Conservation (phyloP, 208 protist genomes). For the Trypanosoma grayi region DNA sequence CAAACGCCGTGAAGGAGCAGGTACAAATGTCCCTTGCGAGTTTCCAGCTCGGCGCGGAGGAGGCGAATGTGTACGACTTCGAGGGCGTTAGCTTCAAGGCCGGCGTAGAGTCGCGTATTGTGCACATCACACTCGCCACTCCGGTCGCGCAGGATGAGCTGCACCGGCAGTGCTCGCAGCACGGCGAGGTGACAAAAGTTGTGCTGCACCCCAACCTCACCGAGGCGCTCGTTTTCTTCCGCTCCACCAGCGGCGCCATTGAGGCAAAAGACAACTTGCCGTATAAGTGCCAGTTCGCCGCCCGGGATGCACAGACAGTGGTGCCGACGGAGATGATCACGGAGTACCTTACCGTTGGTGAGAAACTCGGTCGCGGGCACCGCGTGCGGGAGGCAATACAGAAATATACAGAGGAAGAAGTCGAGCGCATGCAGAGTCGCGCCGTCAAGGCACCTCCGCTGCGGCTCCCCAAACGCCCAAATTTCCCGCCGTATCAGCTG, state of each 20-base stretch:
- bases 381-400: constrained; percentile 63
- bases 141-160: constrained; percentile 68
- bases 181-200: constrained; percentile 71
- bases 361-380: constrained; percentile 85
- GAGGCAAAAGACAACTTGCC: constrained; percentile 75
- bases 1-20: constrained; percentile 75
- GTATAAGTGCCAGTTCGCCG: constrained; percentile 59
- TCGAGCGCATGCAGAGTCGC: constrained; percentile 49
- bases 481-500: constrained; percentile 76
- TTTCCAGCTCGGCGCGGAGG: constrained; percentile 92
- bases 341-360: constrained; percentile 57
- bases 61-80: constrained; percentile 95
- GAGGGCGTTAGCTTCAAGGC: constrained; percentile 92
- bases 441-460: constrained; percentile 56
- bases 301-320: constrained; percentile 61
- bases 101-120: constrained; percentile 66
- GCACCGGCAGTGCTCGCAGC: constrained; percentile 58
- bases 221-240: constrained; percentile 84
- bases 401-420: constrained; percentile 68
- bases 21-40: constrained; percentile 90
- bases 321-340: constrained; percentile 81
- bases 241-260: constrained; percentile 68
- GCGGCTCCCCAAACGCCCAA: constrained; percentile 61
- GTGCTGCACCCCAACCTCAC: constrained; percentile 83
- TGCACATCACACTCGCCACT: constrained; percentile 54